Conservation (phyloP, 176 grass and related monocot genomes). For the Calamus simplicifolius region DNA sequence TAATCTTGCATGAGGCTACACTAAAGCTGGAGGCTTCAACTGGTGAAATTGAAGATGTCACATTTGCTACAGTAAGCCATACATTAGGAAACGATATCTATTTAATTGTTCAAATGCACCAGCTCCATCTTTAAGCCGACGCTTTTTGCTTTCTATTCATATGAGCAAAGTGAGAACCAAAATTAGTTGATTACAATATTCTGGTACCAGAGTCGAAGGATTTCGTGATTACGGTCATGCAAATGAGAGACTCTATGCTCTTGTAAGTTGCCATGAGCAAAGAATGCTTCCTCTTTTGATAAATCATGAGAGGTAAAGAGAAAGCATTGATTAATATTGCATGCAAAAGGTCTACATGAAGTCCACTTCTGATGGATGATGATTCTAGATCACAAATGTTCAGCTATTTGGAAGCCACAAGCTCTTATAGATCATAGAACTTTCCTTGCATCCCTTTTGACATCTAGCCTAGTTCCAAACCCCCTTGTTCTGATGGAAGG, state of each 20-base stretch:
- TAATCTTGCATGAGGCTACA: conserved; percentile 74
- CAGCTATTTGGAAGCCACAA: conserved; percentile 69
- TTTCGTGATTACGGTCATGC: background rate
- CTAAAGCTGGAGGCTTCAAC: conserved; percentile 88
- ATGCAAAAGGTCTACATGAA: conserved; percentile 42
- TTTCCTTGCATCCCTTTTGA: conserved; percentile 62
- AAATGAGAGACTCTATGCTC: background rate
- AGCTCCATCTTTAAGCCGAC: conserved; percentile 28
- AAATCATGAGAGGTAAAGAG: conserved; percentile 63
- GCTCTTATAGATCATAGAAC: conserved; percentile 66
- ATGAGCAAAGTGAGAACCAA: background rate
- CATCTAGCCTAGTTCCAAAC: conserved; percentile 46
- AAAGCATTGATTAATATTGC: conserved; percentile 43
- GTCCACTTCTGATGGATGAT: conserved; percentile 56
- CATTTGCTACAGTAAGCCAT: conserved; percentile 58
- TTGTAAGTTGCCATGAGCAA: conserved; percentile 33
- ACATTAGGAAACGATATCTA: conserved; percentile 38
- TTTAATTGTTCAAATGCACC: conserved; percentile 21
- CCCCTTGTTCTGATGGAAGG: conserved; percentile 79
- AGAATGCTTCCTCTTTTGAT: conserved; percentile 54
- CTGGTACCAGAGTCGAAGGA: background rate
- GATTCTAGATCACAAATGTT: conserved; percentile 87
- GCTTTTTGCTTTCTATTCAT: background rate
- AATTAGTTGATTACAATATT: background rate
- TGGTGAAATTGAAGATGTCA: conserved; percentile 82